These are phyloP conservation scores for Phytophthora brassicae DNA, from an alignment of 352 stramenopile genomes.

Conservation along the genomic window DNA sequence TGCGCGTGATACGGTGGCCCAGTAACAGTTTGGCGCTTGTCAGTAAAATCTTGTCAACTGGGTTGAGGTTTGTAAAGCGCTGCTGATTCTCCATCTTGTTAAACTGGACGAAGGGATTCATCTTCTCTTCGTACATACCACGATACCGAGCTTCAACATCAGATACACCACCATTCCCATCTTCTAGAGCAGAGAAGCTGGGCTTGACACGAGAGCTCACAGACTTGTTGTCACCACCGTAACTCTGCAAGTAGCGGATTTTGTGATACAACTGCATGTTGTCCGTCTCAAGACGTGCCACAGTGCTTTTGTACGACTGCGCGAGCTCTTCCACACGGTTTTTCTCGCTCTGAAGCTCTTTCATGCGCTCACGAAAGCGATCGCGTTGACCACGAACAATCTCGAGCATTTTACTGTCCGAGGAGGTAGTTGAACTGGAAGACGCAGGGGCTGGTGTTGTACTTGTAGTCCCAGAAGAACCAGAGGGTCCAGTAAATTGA, in stretches of 20 bases:
- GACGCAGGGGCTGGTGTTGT: slow-evolving; percentile 10
- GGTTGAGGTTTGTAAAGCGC: slow-evolving; percentile 89
- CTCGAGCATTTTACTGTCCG: slow-evolving; percentile 82
- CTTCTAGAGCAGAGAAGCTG: slow-evolving; percentile 38
- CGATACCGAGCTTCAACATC: slow-evolving; percentile 84
- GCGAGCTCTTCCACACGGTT: slow-evolving; percentile 72
- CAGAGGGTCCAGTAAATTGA: slow-evolving; percentile 37
- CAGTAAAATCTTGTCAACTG: slow-evolving; percentile 90
- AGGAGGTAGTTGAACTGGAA: slow-evolving; percentile 21
- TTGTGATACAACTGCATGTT: slow-evolving; percentile 93
- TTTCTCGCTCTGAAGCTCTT: slow-evolving; percentile 75
- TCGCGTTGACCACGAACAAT: slow-evolving; percentile 83
- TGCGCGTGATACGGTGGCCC: slow-evolving; percentile 78
- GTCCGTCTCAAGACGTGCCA: slow-evolving; percentile 79
- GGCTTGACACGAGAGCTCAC: slow-evolving; percentile 22
- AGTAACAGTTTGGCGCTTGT: slow-evolving; percentile 85
- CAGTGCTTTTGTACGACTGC: slow-evolving; percentile 60
- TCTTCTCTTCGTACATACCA: slow-evolving; percentile 89
- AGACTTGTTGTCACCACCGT: slow-evolving; percentile 37
- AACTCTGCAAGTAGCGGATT: slow-evolving; percentile 86
- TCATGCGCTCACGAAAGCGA: slow-evolving; percentile 82
- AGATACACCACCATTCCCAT: slow-evolving; percentile 26
- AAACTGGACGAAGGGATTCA: slow-evolving; percentile 92
- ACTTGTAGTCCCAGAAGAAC: slow-evolving; percentile 12
- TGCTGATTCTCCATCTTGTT: slow-evolving; percentile 89